Base-by-base conservation (phyloP, 225 moss, liverwort and hornwort species). In the Pleurozium schreberi region DNA sequence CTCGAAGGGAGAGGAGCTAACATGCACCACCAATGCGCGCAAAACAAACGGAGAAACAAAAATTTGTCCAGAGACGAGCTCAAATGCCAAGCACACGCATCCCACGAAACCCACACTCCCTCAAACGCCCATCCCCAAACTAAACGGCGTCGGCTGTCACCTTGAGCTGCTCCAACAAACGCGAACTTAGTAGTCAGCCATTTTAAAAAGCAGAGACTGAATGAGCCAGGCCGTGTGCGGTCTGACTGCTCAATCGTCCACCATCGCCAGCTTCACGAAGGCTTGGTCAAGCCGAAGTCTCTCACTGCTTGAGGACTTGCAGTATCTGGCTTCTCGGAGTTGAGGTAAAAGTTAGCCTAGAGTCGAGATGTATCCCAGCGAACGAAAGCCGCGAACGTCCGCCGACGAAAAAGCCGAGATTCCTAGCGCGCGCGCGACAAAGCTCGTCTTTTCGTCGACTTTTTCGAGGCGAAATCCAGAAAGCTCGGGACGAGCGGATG, bases 361-460 rank as follows among this genome's bases (percentile, higher is more conserved):
- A 83, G 58, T 65, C 18, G 65, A 83, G 58, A 64, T 57, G 33
- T 21, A 50, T 60, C 77, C 73, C 85, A 21, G 73, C 73, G 53
- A 73, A 88, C 85, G 88, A 85, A 88, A 82, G 65, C 75, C 59
- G 26, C 49, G 38, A 84, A 67, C 80, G 84, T 84, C 62, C 38
- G 69, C 64, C 84, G 84, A 87, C 77, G 66, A 31, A 84, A 84
- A 80, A 87, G 69, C 22, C 64, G 18, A 73, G 81, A 85, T 86
- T 89, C 89, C 85, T 69, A 9, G 85, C 70, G n/a, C 62, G 8
- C 25, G 30, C 43, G 64, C 83, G 84, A 77, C 91, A 83, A 57
- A 34, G 43, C n/a, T 58, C 18, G 58, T 30, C 87, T 89, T 91
- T 89, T 89, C 91, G 91, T 91, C 89, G 89, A 80, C 89, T 88